phyloP scores from a whole-genome alignment of 177 flowering plant genomes.

The Telopea speciosissima region DNA sequence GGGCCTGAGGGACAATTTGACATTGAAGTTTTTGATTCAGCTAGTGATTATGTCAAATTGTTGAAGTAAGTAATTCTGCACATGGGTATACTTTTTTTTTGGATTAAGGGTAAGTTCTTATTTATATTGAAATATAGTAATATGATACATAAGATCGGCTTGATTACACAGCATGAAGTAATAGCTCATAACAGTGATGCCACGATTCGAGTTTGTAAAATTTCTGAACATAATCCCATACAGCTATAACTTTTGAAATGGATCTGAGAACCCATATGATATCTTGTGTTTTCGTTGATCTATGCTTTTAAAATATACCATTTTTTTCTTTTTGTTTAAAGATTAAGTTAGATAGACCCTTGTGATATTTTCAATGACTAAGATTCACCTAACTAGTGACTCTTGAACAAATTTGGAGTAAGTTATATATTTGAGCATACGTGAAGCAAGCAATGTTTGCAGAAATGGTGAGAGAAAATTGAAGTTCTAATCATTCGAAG shows the following conservation, averaged over 20 bases:
- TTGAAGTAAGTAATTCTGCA: conserved; percentile 72
- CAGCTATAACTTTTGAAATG: neutral
- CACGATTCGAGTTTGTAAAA: neutral
- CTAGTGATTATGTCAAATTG: conserved; percentile 82
- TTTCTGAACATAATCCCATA: neutral
- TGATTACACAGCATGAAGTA: neutral
- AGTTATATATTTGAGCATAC: neutral
- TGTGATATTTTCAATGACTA: neutral
- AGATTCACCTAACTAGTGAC: neutral
- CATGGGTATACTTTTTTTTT: neutral
- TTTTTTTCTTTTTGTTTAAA: too few species aligned
- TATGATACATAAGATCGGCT: neutral
- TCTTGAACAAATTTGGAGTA: neutral
- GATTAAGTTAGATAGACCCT: too few species aligned
- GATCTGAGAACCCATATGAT: neutral
- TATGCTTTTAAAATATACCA: neutral
- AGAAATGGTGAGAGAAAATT: neutral
- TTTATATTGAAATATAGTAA: neutral
- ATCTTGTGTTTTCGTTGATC: neutral
- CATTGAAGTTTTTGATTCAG: conserved; percentile 93
- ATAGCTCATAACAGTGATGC: neutral
- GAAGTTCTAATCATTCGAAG: neutral
- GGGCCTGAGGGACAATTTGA: conserved; percentile 93
- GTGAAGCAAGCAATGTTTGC: neutral
- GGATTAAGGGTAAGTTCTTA: neutral